Conservation (phyloP, 768 basidiomycete genomes). For the Podaxis sp. region DNA sequence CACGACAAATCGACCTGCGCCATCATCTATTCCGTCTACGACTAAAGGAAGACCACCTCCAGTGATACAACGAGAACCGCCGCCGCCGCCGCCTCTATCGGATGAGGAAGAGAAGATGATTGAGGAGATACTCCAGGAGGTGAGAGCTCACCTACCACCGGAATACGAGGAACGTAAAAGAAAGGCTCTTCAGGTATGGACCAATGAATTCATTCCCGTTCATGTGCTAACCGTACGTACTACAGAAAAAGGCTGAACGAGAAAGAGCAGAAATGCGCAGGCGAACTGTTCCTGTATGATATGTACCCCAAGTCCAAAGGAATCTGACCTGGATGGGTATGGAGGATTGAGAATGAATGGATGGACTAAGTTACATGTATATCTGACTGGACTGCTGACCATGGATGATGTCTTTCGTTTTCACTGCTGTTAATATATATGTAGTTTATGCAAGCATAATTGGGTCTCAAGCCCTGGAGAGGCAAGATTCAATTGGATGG, state of each 20-base stretch:
- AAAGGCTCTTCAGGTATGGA: slow-evolving; percentile 47
- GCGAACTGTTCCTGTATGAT: slow-evolving; percentile 8
- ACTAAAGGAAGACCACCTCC: background rate
- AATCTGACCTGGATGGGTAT: background rate
- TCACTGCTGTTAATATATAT: slow-evolving; percentile 7
- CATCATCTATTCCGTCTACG: background rate
- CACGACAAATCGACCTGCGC: background rate
- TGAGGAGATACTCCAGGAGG: slow-evolving; percentile 53
- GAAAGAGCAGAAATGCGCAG: slow-evolving; percentile 23
- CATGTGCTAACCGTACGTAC: background rate
- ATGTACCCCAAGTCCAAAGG: background rate
- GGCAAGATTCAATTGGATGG: background rate
- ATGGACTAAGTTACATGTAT: background rate
- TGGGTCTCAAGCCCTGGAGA: background rate
- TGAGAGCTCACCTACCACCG: slow-evolving; percentile 51
- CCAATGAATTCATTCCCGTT: background rate
- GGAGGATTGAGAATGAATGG: background rate
- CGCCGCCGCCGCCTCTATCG: slow-evolving; percentile 26
- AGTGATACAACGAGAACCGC: background rate
- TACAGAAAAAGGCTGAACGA: slow-evolving; percentile 32
- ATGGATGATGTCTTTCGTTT: background rate
- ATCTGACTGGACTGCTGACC: background rate
- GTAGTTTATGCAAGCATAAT: background rate
- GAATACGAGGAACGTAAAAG: slow-evolving; percentile 61
- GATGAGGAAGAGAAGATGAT: slow-evolving; percentile 39